These are phyloP conservation scores for Chaetoceros tenuissimus DNA, from an alignment of 108 stramenopile species.

Conservation along the genomic window DNA sequence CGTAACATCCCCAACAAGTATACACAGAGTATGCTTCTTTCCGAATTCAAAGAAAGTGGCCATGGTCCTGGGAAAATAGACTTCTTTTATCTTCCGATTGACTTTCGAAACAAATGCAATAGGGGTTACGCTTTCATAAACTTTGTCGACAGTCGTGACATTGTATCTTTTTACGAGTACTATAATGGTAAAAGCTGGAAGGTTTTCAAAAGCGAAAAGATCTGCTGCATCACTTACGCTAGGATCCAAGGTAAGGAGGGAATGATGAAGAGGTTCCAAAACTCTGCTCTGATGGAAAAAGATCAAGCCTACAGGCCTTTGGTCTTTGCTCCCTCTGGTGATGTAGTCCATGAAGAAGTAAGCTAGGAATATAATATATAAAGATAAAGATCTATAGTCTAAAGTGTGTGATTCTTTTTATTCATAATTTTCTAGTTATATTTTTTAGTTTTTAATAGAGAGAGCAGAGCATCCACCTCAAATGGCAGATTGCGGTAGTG, in stretches of 20 bases:
- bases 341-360: conserved; percentile 27
- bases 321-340: conserved; percentile 59
- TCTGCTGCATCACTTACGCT: conserved; percentile 96
- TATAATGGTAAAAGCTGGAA: conserved; percentile 93
- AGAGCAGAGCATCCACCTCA: too few relatives aligned
- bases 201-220: conserved; percentile 96
- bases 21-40: conserved; percentile 93
- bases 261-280: conserved; percentile 97
- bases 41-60: conserved; percentile 84
- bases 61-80: conserved; percentile 91
- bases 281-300: conserved; percentile 96
- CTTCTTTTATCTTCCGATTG: conserved; percentile 99
- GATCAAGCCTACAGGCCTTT: conserved; percentile 94
- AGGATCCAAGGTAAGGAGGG: conserved; percentile 97
- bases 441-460: too few relatives aligned
- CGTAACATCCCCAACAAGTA: conserved; percentile 99
- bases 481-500: too few relatives aligned
- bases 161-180: conserved; percentile 78
- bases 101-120: conserved; percentile 99
- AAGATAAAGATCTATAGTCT: too few relatives aligned
- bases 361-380: conserved; percentile 2
- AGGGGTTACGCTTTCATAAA: conserved; percentile 98
- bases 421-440: too few relatives aligned
- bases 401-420: too few relatives aligned
- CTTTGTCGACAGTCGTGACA: conserved; percentile 86